Conservation (phyloP, 1,284 basidiomycete genomes). For the Lignosus rhinocerotis region DNA sequence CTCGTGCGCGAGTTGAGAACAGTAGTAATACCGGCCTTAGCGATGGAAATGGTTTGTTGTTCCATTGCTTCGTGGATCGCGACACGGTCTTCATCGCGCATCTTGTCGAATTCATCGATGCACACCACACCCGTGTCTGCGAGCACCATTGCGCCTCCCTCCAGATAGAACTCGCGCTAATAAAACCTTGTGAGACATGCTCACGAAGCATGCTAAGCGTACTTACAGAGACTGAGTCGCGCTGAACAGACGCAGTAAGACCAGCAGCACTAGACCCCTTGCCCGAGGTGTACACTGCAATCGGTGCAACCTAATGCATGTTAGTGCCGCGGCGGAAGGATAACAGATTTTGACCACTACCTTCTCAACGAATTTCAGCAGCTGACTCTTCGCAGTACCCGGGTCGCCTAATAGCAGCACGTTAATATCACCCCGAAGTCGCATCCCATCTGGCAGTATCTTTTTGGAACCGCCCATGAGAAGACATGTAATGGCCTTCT, state of each 20-base stretch:
- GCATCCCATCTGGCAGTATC: slow-evolving; percentile 96
- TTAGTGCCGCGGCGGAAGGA: neutral
- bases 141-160: slow-evolving; percentile 99
- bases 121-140: slow-evolving; percentile 99
- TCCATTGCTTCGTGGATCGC: slow-evolving; percentile 99
- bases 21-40: slow-evolving; percentile 99
- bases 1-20: slow-evolving; percentile 96
- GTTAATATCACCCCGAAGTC: slow-evolving; percentile 97
- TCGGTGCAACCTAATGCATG: slow-evolving; percentile 80
- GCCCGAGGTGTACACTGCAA: slow-evolving; percentile 97
- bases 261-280: slow-evolving; percentile 98
- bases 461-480: slow-evolving; percentile 99
- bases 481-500: slow-evolving; percentile 94
- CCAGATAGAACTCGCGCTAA: slow-evolving; percentile 96
- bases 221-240: slow-evolving; percentile 86
- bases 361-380: slow-evolving; percentile 99
- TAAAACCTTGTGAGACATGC: neutral
- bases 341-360: slow-evolving; percentile 37
- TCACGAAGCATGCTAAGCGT: neutral
- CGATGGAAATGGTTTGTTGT: slow-evolving; percentile 99
- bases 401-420: slow-evolving; percentile 96
- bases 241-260: slow-evolving; percentile 96
- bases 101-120: slow-evolving; percentile 99
- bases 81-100: slow-evolving; percentile 98
- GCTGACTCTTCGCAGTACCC: slow-evolving; percentile 96